Base-by-base conservation (phyloP, 441 rosid species). In the Bruguiera hainesii region DNA sequence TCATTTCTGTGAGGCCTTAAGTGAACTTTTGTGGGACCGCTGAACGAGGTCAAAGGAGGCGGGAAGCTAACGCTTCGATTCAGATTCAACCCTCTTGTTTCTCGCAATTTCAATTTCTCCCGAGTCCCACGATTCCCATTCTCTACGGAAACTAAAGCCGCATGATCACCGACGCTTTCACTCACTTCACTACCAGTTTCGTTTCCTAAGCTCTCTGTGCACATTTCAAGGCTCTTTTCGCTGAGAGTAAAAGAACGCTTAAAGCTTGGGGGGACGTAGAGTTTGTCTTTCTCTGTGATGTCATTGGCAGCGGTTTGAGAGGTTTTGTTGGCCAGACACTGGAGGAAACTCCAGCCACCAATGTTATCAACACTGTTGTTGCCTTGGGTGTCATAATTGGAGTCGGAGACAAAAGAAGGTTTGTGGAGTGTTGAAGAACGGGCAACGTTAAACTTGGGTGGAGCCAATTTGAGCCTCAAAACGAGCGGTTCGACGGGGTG, bases 171-270 rank as follows among this genome's bases (percentile, higher is more conserved):
- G 35, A 78, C 73, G 39, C 72, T 75, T 0, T 71, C 68, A 7
- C 81, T 72, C 37, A 80, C 84, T 16, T 68, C 76, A 59, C 83
- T 85, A 16, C 98, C 93, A 0, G 89, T 85, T 72, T 93, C 98
- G 53, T 82, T 84, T 3, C 98, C 98, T 21, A 93, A 80, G 74
- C 86, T 82, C 65, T 93, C 97, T 4, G 98, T 93, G 71, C 96
- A 93, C 67, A 90, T 72, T 72, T 87, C 87, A 59, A 93, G 69
- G 82, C 98, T 90, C 77, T 76, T 83, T 35, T 78, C 78, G 61
- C 86, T 87, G 7, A 92, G 80, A n/a, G 83, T 81, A 65, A 78
- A 66, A 9, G 89, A 80, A 52, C 85, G 81, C 60, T 67, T 82
- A 21, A 62, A 46, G 42, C 66, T 49, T 10, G 85, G 81, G 28